phyloP scores from a whole-genome alignment of 257 asterid species.

The Catharanthus roseus region DNA sequence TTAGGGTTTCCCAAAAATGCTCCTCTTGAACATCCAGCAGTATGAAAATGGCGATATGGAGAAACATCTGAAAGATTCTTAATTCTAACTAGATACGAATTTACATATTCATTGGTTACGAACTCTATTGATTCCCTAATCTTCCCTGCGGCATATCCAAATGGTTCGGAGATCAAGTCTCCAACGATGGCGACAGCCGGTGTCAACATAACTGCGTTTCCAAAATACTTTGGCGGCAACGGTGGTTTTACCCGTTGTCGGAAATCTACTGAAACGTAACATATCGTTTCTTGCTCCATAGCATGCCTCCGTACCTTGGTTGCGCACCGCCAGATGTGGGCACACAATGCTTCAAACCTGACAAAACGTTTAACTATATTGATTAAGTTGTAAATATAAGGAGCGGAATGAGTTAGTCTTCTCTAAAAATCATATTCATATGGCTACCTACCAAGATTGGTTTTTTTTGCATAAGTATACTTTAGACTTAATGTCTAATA shows the following conservation, averaged over 20 bases:
- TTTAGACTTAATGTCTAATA: too few species aligned
- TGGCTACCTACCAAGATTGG: too few species aligned
- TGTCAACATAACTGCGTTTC: slow-evolving; percentile 14
- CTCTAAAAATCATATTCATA: too few species aligned
- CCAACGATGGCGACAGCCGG: slow-evolving; percentile 7
- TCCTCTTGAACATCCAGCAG: slow-evolving; percentile 13
- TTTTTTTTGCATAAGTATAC: too few species aligned
- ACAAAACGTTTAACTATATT: too few species aligned
- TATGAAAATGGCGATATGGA: slow-evolving; percentile 5
- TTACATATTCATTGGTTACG: slow-evolving; percentile 18
- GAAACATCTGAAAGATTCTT: slow-evolving; percentile 15
- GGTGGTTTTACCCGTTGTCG: slow-evolving; percentile 18
- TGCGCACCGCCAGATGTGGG: slow-evolving; percentile 27
- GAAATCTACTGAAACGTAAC: slow-evolving; percentile 1
- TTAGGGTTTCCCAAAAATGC: slow-evolving; percentile 26
- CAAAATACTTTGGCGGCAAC: slow-evolving; percentile 27
- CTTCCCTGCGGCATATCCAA: slow-evolving; percentile 16
- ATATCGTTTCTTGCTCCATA: slow-evolving; percentile 18
- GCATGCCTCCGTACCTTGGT: slow-evolving; percentile 18
- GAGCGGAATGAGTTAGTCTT: too few species aligned
- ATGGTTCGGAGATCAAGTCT: slow-evolving; percentile 13
- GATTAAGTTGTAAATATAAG: too few species aligned
- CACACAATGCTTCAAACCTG: slow-evolving; percentile 22
- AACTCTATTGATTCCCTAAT: slow-evolving; percentile 14
- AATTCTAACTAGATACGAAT: slow-evolving; percentile 7